These are phyloP conservation scores for Blastobotrys indianensis DNA, from an alignment of 1,139 yeast genomes.

Conservation along the genomic window DNA sequence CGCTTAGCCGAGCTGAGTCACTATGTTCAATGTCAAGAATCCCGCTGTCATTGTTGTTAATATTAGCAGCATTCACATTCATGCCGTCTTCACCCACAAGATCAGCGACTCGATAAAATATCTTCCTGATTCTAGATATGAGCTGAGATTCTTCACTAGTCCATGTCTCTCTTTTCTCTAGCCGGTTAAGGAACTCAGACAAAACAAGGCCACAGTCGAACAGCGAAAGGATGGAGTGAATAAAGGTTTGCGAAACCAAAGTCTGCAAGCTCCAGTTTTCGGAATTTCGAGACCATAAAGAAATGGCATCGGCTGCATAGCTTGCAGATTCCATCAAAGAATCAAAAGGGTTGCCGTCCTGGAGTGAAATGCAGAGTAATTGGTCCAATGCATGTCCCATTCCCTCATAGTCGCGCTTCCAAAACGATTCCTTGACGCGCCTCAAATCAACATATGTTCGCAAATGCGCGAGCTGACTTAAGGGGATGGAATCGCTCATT, in stretches of 20 bases:
- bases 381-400: slow-evolving; percentile 33
- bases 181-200: slow-evolving; percentile 32
- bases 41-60: neutral
- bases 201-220: slow-evolving; percentile 36
- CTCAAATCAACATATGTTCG: slow-evolving; percentile 32
- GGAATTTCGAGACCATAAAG: slow-evolving; percentile 37
- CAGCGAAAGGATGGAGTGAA: slow-evolving; percentile 34
- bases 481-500: slow-evolving; percentile 38
- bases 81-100: slow-evolving; percentile 24
- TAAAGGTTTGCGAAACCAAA: slow-evolving; percentile 33
- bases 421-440: slow-evolving; percentile 32
- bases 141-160: slow-evolving; percentile 27
- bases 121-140: slow-evolving; percentile 28
- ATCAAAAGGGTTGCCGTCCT: slow-evolving; percentile 23
- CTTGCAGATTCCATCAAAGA: slow-evolving; percentile 35
- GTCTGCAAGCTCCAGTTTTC: slow-evolving; percentile 32
- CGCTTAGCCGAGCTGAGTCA: slow-evolving; percentile 16
- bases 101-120: slow-evolving; percentile 28
- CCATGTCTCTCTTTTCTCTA: slow-evolving; percentile 24
- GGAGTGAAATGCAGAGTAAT: slow-evolving; percentile 20
- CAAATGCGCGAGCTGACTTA: slow-evolving; percentile 37
- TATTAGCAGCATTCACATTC: slow-evolving; percentile 8
- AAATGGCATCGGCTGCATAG: slow-evolving; percentile 36
- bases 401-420: slow-evolving; percentile 34
- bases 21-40: slow-evolving; percentile 7